A percentile compares a stretch with the other conserved stretches of the same genome.
Conservation (phyloP, 352 stramenopile genomes). For the Phytopythium vexans region DNA sequence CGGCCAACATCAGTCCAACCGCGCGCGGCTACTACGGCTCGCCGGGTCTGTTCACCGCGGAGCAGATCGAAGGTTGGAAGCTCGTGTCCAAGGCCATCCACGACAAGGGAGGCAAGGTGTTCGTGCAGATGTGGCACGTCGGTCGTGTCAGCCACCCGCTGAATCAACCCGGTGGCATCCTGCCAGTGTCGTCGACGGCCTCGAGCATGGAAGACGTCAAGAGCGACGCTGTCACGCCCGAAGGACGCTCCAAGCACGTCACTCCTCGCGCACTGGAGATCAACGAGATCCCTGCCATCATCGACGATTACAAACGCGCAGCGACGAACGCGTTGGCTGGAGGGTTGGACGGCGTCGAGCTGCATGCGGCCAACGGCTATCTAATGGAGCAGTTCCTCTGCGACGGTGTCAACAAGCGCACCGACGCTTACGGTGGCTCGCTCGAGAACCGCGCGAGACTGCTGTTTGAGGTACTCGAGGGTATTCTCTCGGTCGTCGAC, state of each 20-base stretch:
- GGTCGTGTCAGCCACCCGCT: slow-evolving; percentile 63
- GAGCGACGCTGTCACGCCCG: slow-evolving; percentile 21
- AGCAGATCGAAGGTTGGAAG: slow-evolving; percentile 57
- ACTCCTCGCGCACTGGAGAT: slow-evolving; percentile 53
- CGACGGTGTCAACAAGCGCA: slow-evolving; percentile 11
- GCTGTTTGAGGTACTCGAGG: slow-evolving; percentile 55
- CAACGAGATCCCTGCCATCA: slow-evolving; percentile 58
- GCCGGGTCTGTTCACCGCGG: slow-evolving; percentile 42
- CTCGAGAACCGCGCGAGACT: slow-evolving; percentile 38
- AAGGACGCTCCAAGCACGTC: slow-evolving; percentile 26
- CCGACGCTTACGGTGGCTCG: slow-evolving; percentile 8
- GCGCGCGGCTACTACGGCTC: slow-evolving; percentile 37
- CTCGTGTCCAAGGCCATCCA: slow-evolving; percentile 39
- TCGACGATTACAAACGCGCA: slow-evolving; percentile 19
- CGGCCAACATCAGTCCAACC: slow-evolving; percentile 38
- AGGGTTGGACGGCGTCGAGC: slow-evolving; percentile 9
- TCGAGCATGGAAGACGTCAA: slow-evolving; percentile 13
- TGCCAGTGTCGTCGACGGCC: slow-evolving; percentile 47
- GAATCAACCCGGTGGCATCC: slow-evolving; percentile 47
- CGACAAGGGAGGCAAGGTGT: slow-evolving; percentile 69
- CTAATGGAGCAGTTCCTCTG: slow-evolving; percentile 9
- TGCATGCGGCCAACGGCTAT: slow-evolving; percentile 10
- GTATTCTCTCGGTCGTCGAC: slow-evolving; percentile 5
- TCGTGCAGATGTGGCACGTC: slow-evolving; percentile 83
- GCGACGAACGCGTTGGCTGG: slow-evolving; percentile 16